These are phyloP conservation scores for Mycena vulgaris DNA, from an alignment of 768 basidiomycete genomes.

Conservation along the genomic window DNA sequence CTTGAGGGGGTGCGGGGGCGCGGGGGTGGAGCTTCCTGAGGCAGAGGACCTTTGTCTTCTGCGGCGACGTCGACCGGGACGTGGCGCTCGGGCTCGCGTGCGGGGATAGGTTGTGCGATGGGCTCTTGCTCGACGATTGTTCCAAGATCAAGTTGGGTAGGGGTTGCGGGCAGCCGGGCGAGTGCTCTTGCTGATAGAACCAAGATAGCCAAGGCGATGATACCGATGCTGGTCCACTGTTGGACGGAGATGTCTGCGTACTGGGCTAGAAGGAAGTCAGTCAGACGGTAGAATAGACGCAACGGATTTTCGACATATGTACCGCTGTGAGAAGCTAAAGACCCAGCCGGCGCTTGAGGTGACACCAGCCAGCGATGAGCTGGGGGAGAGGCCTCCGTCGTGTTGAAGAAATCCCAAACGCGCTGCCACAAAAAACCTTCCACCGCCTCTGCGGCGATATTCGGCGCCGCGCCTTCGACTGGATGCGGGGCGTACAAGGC, in stretches of 20 bases:
- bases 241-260: neutral
- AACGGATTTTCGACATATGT: neutral
- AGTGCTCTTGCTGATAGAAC: neutral
- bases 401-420: neutral
- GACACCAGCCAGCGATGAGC: neutral
- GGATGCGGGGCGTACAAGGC: neutral
- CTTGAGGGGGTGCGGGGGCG: neutral
- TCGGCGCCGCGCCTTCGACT: neutral
- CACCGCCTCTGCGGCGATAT: neutral
- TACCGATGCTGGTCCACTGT: neutral
- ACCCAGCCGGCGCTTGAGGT: neutral
- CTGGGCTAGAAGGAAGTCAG: neutral
- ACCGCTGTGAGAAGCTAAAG: neutral
- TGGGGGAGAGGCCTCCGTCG: neutral
- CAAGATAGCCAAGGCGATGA: neutral
- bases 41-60: neutral
- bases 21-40: neutral
- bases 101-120: neutral
- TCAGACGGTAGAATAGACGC: neutral
- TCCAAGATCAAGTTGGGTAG: neutral
- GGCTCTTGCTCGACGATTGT: neutral
- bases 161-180: neutral
- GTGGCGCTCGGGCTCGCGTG: neutral
- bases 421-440: neutral
- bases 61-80: neutral